Evolutionary conservation across 2,329 filamentous ascomycete species (phyloP).

Genomic region (Penicillium sp.): DNA sequence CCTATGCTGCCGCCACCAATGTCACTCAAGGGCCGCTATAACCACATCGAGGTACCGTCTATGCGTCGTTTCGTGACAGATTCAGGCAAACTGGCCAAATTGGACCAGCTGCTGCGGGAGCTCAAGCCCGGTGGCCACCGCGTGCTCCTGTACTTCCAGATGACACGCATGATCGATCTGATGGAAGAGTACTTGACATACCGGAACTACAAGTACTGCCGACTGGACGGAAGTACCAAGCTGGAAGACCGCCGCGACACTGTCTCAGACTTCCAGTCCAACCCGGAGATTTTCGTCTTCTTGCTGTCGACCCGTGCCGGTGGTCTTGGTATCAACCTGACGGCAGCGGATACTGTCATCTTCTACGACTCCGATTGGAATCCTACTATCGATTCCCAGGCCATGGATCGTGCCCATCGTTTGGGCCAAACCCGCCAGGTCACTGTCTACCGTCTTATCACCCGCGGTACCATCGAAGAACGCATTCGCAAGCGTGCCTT

Average conservation of each 20-base stretch:
- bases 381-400: constrained; percentile 94
- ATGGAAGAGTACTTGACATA: constrained; percentile 99
- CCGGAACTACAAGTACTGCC: constrained; percentile 97
- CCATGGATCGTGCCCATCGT: constrained; percentile 97
- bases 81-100: constrained; percentile 85
- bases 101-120: constrained; percentile 77
- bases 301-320: constrained; percentile 89
- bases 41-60: constrained; percentile 82
- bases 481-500: constrained; percentile 91
- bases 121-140: constrained; percentile 89
- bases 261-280: constrained; percentile 89
- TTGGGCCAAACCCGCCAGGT: constrained; percentile 92
- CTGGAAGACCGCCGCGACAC: constrained; percentile 94
- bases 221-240: constrained; percentile 92
- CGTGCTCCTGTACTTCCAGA: constrained; percentile 97
- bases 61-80: constrained; percentile 98
- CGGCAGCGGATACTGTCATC: constrained; percentile 92
- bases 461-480: constrained; percentile 91
- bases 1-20: constrained; percentile 71
- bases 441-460: constrained; percentile 95
- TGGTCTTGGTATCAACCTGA: constrained; percentile 95
- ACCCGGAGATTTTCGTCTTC: constrained; percentile 94
- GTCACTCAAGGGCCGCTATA: constrained; percentile 74
- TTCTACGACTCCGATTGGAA: constrained; percentile 99
- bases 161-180: constrained; percentile 98